These are phyloP conservation scores for Claviceps sorghi DNA, from an alignment of 2,329 filamentous ascomycete genomes.

Conservation along the genomic window DNA sequence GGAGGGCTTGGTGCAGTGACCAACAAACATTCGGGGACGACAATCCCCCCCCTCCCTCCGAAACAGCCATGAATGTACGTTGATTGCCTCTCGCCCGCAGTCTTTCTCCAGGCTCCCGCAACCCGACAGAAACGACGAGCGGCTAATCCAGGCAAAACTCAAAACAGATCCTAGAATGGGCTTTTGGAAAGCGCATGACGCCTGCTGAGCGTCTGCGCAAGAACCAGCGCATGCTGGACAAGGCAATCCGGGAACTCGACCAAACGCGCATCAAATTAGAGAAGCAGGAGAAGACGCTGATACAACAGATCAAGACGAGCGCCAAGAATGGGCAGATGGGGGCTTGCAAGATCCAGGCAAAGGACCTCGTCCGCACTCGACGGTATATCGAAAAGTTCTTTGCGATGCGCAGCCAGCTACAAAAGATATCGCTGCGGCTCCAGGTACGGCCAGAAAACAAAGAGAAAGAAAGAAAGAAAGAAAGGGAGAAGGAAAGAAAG, in stretches of 20 bases:
- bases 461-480: neutral
- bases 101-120: neutral
- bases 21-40: neutral
- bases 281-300: conserved; percentile 95
- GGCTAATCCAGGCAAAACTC: conserved; percentile 8
- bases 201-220: conserved; percentile 80
- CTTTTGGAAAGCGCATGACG: conserved; percentile 98
- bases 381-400: conserved; percentile 98
- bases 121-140: neutral
- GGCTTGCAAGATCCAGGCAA: conserved; percentile 96
- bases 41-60: no score
- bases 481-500: neutral
- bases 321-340: conserved; percentile 97
- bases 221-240: conserved; percentile 93
- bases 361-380: conserved; percentile 85
- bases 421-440: conserved; percentile 87
- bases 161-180: conserved; percentile 85
- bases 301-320: conserved; percentile 93
- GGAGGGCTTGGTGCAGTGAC: neutral
- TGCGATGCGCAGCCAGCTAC: conserved; percentile 90
- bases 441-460: conserved; percentile 44
- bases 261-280: conserved; percentile 90
- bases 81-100: neutral
- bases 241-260: conserved; percentile 91
- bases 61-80: conserved; percentile 41